These are phyloP conservation scores for Mollisia scopiformis DNA, from an alignment of 2,329 filamentous ascomycete genomes.

Conservation along the genomic window DNA sequence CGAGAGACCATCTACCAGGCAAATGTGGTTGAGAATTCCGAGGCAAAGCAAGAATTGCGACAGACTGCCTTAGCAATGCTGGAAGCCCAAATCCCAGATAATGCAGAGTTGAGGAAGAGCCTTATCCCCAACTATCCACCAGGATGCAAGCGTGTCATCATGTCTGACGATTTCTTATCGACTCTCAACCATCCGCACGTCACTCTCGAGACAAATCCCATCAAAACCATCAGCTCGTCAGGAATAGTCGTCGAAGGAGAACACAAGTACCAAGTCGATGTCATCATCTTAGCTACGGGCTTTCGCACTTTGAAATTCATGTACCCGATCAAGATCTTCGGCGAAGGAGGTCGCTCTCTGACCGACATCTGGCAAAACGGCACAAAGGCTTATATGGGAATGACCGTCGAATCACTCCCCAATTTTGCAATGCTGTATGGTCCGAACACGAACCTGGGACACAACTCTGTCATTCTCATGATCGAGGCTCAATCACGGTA, in stretches of 20 bases:
- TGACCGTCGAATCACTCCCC: slow-evolving; percentile 24
- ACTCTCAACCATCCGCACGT: slow-evolving; percentile 51
- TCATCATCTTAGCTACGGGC: slow-evolving; percentile 61
- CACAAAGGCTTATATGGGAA: slow-evolving; percentile 38
- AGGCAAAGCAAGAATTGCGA: slow-evolving; percentile 42
- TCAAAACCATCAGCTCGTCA: slow-evolving; percentile 47
- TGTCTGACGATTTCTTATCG: slow-evolving; percentile 58
- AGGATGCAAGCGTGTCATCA: slow-evolving; percentile 58
- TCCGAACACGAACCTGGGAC: slow-evolving; percentile 34
- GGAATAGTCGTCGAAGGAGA: slow-evolving; percentile 50
- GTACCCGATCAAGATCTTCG: slow-evolving; percentile 56
- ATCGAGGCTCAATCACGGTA: slow-evolving; percentile 33
- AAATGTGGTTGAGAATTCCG: slow-evolving; percentile 42
- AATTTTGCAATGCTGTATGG: slow-evolving; percentile 39
- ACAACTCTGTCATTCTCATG: slow-evolving; percentile 34
- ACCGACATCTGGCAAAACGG: slow-evolving; percentile 56
- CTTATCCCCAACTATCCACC: slow-evolving; percentile 56
- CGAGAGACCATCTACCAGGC: slow-evolving; percentile 52
- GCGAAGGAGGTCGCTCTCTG: slow-evolving; percentile 43
- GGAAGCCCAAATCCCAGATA: slow-evolving; percentile 47
- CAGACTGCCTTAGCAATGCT: no score
- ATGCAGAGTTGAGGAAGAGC: slow-evolving; percentile 53
- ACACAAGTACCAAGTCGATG: slow-evolving; percentile 51
- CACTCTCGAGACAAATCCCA: slow-evolving; percentile 51
- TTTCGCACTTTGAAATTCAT: slow-evolving; percentile 63